Percentiles rank a stretch among this genome's conserved stretches.
Evolutionary conservation across 768 basidiomycete species (phyloP).

Genomic region (Lactarius sp.): DNA sequence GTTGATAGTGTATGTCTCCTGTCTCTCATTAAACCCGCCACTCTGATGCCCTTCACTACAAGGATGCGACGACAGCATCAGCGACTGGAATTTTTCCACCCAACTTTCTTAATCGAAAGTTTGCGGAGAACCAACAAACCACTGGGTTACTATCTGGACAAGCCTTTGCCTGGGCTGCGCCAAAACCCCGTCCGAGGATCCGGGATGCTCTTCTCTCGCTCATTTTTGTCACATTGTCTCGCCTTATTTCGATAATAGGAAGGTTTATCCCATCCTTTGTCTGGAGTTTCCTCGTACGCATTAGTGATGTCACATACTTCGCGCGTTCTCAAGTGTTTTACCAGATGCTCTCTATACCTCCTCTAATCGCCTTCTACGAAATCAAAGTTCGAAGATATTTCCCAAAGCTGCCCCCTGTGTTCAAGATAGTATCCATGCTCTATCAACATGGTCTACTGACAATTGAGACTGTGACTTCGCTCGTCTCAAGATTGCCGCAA

Average conservation of each 20-base stretch:
- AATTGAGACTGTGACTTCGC: slow-evolving; percentile 5
- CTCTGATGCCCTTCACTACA: not conserved
- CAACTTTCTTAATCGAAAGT: not conserved
- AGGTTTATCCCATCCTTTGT: slow-evolving; percentile 5
- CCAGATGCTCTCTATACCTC: slow-evolving; percentile 8
- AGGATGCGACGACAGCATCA: slow-evolving; percentile 1
- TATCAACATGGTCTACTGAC: slow-evolving; percentile 7
- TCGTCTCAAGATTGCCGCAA: slow-evolving; percentile 13
- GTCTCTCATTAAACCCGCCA: not conserved
- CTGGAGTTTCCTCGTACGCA: slow-evolving; percentile 4
- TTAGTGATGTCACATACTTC: not conserved
- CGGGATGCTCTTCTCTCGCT: slow-evolving; percentile 3
- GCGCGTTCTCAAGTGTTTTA: not conserved
- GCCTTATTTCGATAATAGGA: slow-evolving; percentile 6
- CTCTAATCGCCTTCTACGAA: slow-evolving; percentile 14
- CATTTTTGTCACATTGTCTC: not conserved
- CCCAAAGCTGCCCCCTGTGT: slow-evolving; percentile 7
- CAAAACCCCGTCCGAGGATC: not conserved
- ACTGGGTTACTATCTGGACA: slow-evolving; percentile 1
- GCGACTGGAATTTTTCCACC: not conserved
- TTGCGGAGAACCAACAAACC: not conserved
- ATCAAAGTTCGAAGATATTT: slow-evolving; percentile 6
- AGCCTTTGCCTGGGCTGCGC: not conserved
- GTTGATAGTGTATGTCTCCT: not conserved
- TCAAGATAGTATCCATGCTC: slow-evolving; percentile 4